Evolutionary conservation across 2,329 filamentous ascomycete species (phyloP).

Genomic region (Trichoderma breve): DNA sequence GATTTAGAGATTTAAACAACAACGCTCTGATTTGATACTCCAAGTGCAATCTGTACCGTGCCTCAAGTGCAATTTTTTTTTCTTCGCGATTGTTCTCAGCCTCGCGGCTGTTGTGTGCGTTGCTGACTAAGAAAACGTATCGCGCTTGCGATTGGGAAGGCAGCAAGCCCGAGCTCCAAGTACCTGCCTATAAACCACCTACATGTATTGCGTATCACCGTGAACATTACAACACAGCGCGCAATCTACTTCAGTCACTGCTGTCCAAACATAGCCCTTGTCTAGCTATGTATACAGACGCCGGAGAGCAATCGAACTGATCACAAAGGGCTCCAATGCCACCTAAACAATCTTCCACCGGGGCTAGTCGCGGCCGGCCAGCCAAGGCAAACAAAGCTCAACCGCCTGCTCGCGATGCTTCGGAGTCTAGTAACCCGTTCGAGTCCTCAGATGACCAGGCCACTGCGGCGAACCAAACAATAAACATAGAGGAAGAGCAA

Average conservation of each 20-base stretch:
- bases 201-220: neutral
- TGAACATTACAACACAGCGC: neutral
- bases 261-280: neutral
- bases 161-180: neutral
- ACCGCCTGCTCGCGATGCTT: constrained; percentile 26
- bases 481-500: constrained; percentile 32
- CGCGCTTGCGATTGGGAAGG: neutral
- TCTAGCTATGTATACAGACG: neutral
- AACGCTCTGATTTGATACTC: neutral
- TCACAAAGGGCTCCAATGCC: constrained; percentile 36
- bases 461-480: constrained; percentile 25
- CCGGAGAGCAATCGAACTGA: neutral
- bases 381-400: constrained; percentile 31
- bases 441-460: constrained; percentile 36
- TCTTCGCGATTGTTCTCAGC: neutral
- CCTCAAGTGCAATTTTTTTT: neutral
- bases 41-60: neutral
- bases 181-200: neutral
- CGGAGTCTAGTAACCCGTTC: constrained; percentile 37
- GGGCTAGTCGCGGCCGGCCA: constrained; percentile 38
- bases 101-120: neutral
- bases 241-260: neutral
- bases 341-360: constrained; percentile 40
- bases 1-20: constrained; percentile 24
- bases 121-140: neutral